Base-by-base conservation (phyloP, 192 early-diverging fungal species). In the Entrophospora sp. region DNA sequence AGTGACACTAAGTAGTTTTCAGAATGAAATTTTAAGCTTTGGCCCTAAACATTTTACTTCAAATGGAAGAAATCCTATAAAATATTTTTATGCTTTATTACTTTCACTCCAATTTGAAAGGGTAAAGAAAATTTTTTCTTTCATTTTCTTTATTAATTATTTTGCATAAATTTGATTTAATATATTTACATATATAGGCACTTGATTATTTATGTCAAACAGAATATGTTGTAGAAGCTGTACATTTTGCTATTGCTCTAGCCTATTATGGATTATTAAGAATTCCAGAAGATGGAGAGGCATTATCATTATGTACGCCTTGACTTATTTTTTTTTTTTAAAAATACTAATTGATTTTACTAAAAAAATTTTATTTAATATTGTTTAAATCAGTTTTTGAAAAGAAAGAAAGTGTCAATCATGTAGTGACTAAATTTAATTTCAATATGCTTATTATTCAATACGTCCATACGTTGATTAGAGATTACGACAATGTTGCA, bases 51-150 rank as follows among this genome's bases (percentile, higher is more conserved):
- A 89, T 68, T 98, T 91, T 68, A 80, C 84, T 66, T 82, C 84
- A 22, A 79, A 78, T 9, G 81, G 79, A 53, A 82, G 74, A 68
- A 86, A 86, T 70, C 87, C 86, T 45, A 72, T 89, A 42, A 78
- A 83, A 13, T 97, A 91, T 68, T 89, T 95, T 37, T 85, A 83
- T 48, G 85, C 92, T 14, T 82, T 99, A 27, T 60, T 97, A 13
- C 75, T 92, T 1, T 87, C 88, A 51, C 88, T 87, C n/a, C 91
- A 96, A 78, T 96, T 95, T 81, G 96, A 96, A 67, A 71, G 71
- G 66, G 81, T 73, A 68, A 55, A n/a, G n/a, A n/a, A n/a, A n/a
- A n/a, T n/a, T n/a, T n/a, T n/a, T n/a, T n/a, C n/a, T n/a, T n/a
- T n/a, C n/a, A n/a, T n/a, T n/a, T n/a, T n/a, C n/a, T n/a, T n/a